Conservation (phyloP, 2,329 filamentous ascomycete genomes). For the Fusarium coffeatum region DNA sequence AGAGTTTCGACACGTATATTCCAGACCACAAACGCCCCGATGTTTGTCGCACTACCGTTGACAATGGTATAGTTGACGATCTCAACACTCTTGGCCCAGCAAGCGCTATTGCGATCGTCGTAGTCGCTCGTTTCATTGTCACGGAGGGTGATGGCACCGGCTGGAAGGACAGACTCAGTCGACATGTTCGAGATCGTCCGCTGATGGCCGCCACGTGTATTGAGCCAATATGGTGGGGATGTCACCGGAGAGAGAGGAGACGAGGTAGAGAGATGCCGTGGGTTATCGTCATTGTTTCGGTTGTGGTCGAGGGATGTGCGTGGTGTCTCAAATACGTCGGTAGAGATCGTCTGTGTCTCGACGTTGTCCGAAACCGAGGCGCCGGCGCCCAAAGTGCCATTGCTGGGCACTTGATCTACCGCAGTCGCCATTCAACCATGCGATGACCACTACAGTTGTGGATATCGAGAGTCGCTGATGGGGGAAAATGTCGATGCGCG, state of each 20-base stretch:
- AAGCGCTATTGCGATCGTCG: conserved; percentile 66
- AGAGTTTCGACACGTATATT: conserved; percentile 89
- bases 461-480: neutral
- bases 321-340: conserved; percentile 45
- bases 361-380: conserved; percentile 30
- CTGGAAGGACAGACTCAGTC: conserved; percentile 60
- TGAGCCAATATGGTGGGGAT: conserved; percentile 60
- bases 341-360: conserved; percentile 34
- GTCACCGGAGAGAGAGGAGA: conserved; percentile 47
- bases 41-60: conserved; percentile 66
- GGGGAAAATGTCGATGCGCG: neutral
- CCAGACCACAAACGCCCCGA: conserved; percentile 96
- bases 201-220: conserved; percentile 49
- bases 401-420: conserved; percentile 44
- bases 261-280: conserved; percentile 37
- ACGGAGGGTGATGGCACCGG: conserved; percentile 68
- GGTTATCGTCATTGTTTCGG: conserved; percentile 24
- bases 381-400: conserved; percentile 37
- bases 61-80: conserved; percentile 68
- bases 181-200: conserved; percentile 60
- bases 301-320: conserved; percentile 43
- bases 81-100: conserved; percentile 73
- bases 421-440: conserved; percentile 53
- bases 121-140: conserved; percentile 69
- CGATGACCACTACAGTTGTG: conserved; percentile 15